phyloP scores from a whole-genome alignment of 495 filamentous ascomycete genomes.

The Daldinia childiae region DNA sequence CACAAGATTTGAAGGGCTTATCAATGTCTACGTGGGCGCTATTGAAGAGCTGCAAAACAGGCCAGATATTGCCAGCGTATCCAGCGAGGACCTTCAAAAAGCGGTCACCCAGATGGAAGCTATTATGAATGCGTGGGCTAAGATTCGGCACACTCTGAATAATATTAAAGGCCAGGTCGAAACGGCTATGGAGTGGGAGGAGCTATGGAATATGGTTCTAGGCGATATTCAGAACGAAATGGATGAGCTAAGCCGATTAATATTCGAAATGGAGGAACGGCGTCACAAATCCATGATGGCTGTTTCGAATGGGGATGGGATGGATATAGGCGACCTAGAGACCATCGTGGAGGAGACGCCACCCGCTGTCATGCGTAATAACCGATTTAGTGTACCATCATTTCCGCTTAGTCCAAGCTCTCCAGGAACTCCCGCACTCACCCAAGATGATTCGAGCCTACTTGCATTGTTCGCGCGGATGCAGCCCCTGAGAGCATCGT shows the following conservation, averaged over 20 bases:
- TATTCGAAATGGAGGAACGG: conserved; percentile 97
- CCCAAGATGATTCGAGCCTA: conserved; percentile 81
- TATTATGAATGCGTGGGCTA: conserved; percentile 84
- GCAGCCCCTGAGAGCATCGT: conserved; percentile 89
- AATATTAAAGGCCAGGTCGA: conserved; percentile 90
- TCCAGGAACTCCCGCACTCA: conserved; percentile 64
- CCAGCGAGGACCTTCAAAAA: conserved; percentile 69
- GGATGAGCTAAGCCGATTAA: conserved; percentile 79
- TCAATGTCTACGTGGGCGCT: conserved; percentile 87
- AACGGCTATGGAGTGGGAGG: conserved; percentile 98
- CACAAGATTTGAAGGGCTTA: conserved; percentile 81
- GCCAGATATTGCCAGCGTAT: conserved; percentile 76
- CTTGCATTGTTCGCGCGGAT: conserved; percentile 91
- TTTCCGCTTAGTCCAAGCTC: conserved; percentile 67
- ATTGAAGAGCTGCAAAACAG: conserved; percentile 89
- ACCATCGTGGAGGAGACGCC: conserved; percentile 93
- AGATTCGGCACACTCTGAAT: conserved; percentile 76
- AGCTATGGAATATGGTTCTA: conserved; percentile 91
- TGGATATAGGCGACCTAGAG: conserved; percentile 90
- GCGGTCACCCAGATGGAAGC: conserved; percentile 88
- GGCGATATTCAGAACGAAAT: conserved; percentile 93
- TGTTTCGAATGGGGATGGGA: conserved; percentile 64
- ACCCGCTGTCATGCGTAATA: conserved; percentile 61
- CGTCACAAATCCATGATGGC: conserved; percentile 76
- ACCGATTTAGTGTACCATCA: conserved; percentile 73